Conservation (phyloP, 2,329 filamentous ascomycete species). For the Trichoderma arundinaceum region DNA sequence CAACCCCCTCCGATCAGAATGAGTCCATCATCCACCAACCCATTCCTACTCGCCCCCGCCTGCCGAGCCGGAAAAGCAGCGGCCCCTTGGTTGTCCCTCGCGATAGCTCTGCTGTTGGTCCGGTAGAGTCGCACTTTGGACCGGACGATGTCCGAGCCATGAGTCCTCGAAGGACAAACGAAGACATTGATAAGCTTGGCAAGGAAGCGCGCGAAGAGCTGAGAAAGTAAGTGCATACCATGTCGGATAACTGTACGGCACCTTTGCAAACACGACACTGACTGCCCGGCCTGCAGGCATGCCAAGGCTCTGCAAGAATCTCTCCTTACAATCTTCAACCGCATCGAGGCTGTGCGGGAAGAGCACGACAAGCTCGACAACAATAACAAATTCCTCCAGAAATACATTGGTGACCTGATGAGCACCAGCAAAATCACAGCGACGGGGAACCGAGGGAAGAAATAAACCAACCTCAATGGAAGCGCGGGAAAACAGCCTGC, state of each 20-base stretch:
- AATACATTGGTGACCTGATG: slow-evolving; percentile 97
- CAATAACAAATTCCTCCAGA: slow-evolving; percentile 96
- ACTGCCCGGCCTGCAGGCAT: slow-evolving; percentile 62
- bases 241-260: slow-evolving; percentile 44
- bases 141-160: slow-evolving; percentile 91
- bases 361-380: slow-evolving; percentile 97
- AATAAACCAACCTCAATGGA: slow-evolving; percentile 47
- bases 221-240: slow-evolving; percentile 51
- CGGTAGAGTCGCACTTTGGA: slow-evolving; percentile 76
- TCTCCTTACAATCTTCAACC: slow-evolving; percentile 85
- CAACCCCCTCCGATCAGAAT: slow-evolving; percentile 45
- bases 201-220: slow-evolving; percentile 76
- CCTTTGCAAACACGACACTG: slow-evolving; percentile 6
- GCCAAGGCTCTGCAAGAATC: slow-evolving; percentile 88
- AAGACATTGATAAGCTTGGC: slow-evolving; percentile 86
- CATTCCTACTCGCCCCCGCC: slow-evolving; percentile 64
- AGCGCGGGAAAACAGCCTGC: background rate
- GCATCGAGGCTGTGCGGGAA: slow-evolving; percentile 90
- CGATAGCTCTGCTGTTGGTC: slow-evolving; percentile 74
- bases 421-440: slow-evolving; percentile 78
- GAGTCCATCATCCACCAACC: slow-evolving; percentile 56
- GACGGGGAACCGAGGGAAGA: slow-evolving; percentile 58
- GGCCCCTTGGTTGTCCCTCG: slow-evolving; percentile 82
- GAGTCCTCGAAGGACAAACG: slow-evolving; percentile 89
- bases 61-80: slow-evolving; percentile 77